Evolutionary conservation across 1,284 basidiomycete species (phyloP).

Genomic region (Spongispora temasekensis): DNA sequence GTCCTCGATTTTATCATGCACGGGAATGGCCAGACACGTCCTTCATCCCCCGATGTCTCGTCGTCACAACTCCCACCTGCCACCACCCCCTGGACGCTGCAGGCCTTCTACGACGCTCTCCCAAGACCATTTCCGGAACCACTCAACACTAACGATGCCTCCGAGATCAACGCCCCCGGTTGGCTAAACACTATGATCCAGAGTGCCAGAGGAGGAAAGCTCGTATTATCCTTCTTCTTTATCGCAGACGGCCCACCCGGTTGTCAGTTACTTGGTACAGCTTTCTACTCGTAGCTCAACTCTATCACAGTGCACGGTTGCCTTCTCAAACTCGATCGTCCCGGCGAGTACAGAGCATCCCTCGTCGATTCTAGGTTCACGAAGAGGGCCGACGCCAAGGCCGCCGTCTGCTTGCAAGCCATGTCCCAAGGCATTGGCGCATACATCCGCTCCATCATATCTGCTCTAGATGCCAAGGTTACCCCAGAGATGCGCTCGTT

Average conservation of each 20-base stretch:
- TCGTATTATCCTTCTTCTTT: conserved; percentile 48
- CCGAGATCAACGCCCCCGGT: conserved; percentile 52
- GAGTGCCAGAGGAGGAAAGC: conserved; percentile 47
- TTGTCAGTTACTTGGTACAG: conserved; percentile 36
- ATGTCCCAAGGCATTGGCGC: conserved; percentile 58
- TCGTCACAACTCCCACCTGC: background rate
- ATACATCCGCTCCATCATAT: conserved; percentile 50
- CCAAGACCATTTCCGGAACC: conserved; percentile 59
- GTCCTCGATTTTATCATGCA: conserved; percentile 57
- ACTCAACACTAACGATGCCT: conserved; percentile 43
- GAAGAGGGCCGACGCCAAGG: conserved; percentile 61
- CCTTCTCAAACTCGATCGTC: conserved; percentile 56
- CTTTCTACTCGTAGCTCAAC: conserved; percentile 8
- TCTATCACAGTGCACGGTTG: conserved; percentile 54
- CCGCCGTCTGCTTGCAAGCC: conserved; percentile 60
- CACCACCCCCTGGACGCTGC: conserved; percentile 41
- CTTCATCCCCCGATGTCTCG: conserved; percentile 12
- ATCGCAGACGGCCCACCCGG: conserved; percentile 42
- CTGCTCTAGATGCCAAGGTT: conserved; percentile 45
- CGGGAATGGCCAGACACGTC: conserved; percentile 49
- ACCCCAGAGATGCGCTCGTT: conserved; percentile 44
- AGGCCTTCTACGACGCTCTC: conserved; percentile 57
- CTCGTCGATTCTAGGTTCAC: conserved; percentile 59
- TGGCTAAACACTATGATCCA: conserved; percentile 58
- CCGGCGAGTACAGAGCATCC: conserved; percentile 51